Evolutionary conservation across 73 alveolate genomes (phyloP).

Genomic region (Stentor roeselii): DNA sequence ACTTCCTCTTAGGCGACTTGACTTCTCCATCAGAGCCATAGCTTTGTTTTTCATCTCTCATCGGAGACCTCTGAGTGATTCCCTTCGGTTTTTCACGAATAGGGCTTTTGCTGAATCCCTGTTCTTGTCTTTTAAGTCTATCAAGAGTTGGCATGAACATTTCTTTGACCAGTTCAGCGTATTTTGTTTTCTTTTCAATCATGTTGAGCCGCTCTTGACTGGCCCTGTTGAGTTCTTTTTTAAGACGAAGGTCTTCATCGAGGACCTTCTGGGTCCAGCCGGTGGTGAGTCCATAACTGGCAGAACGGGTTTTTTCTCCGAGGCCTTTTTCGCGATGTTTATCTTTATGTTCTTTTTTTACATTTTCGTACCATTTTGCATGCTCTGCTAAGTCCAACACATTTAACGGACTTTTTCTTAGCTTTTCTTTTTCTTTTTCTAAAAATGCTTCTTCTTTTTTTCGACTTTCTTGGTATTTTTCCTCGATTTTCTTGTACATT

Average conservation of each 20-base stretch:
- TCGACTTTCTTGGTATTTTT: neutral
- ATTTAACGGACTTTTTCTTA: neutral
- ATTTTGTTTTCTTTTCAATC: slow-evolving; percentile 25
- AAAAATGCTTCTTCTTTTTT: neutral
- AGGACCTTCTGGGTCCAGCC: neutral
- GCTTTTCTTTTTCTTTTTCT: slow-evolving; percentile 4
- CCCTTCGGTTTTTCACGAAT: neutral
- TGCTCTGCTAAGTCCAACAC: slow-evolving; percentile 32
- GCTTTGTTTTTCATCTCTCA: neutral
- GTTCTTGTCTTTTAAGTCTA: slow-evolving; percentile 15
- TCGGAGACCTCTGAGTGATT: neutral
- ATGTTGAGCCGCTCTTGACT: slow-evolving; percentile 31
- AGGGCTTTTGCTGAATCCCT: slow-evolving; percentile 13
- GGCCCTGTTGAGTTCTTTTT: slow-evolving; percentile 8
- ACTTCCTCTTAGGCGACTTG: neutral
- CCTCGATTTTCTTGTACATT: slow-evolving; percentile 13
- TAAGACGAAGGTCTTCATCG: neutral
- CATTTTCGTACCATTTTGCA: slow-evolving; percentile 29
- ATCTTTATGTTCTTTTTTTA: slow-evolving; percentile 20
- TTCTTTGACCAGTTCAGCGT: slow-evolving; percentile 38
- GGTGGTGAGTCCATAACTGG: slow-evolving; percentile 2
- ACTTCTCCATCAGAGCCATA: neutral
- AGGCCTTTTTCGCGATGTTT: slow-evolving; percentile 28
- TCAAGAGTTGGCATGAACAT: slow-evolving; percentile 29
- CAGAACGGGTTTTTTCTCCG: neutral